phyloP scores from a whole-genome alignment of 306 rosid genomes.

The Acacia crassicarpa region DNA sequence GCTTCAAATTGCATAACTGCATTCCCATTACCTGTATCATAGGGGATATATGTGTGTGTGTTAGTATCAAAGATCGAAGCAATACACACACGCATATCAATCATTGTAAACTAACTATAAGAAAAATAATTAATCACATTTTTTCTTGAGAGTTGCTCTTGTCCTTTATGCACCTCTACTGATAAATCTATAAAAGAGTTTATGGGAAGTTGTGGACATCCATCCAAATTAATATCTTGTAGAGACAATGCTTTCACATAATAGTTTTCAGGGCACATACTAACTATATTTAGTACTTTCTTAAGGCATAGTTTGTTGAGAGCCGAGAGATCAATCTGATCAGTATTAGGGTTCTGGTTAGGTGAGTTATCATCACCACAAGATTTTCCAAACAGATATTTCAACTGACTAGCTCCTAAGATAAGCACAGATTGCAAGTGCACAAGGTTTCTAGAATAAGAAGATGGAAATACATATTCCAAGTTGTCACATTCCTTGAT shows the following conservation, averaged over 20 bases:
- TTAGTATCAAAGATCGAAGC: neutral
- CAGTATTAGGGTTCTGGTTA: neutral
- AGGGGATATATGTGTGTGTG: neutral
- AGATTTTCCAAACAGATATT: constrained; percentile 5
- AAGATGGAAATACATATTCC: neutral
- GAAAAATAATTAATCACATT: neutral
- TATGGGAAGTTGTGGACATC: neutral
- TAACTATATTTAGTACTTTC: neutral
- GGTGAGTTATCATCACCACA: neutral
- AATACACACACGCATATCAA: neutral
- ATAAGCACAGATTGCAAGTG: neutral
- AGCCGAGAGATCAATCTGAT: neutral
- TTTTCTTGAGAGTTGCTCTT: neutral
- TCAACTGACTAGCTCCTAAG: neutral
- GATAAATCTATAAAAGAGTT: neutral
- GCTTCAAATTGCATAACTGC: neutral
- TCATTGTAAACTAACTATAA: neutral
- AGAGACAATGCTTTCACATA: neutral
- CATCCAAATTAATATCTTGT: neutral
- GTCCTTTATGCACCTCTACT: neutral
- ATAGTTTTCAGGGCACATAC: neutral
- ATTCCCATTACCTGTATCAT: neutral
- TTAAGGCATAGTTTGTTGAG: neutral
- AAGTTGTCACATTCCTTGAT: neutral
- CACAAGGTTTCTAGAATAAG: neutral